These are phyloP conservation scores for Suillus luteus DNA, from an alignment of 768 basidiomycete species.

Conservation along the genomic window DNA sequence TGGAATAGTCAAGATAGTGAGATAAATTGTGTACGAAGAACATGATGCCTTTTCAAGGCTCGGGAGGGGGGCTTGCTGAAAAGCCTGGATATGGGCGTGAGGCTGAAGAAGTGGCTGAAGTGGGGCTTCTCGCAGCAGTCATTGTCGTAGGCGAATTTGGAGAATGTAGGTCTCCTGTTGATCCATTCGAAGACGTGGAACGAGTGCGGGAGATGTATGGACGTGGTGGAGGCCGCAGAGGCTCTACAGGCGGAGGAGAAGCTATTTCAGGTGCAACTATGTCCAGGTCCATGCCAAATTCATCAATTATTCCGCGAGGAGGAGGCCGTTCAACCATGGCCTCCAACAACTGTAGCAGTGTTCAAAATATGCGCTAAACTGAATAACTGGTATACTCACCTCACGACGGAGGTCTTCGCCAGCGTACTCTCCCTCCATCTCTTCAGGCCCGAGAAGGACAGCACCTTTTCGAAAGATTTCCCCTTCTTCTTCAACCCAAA, in stretches of 20 bases:
- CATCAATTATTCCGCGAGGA: constrained; percentile 68
- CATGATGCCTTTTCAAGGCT: not conserved
- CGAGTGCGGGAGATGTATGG: constrained; percentile 62
- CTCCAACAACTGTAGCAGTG: constrained; percentile 63
- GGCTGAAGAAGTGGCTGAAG: not conserved
- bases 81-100: not conserved
- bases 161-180: constrained; percentile 6
- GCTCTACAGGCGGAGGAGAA: constrained; percentile 21
- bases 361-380: not conserved
- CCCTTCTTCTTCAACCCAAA: constrained; percentile 92
- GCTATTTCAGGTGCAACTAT: constrained; percentile 12
- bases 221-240: constrained; percentile 43
- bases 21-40: constrained; percentile 1
- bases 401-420: constrained; percentile 87
- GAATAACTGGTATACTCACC: constrained; percentile 38
- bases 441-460: constrained; percentile 75
- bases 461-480: constrained; percentile 94
- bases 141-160: constrained; percentile 9
- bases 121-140: constrained; percentile 4
- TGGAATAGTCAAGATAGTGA: constrained; percentile 2
- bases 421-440: constrained; percentile 87
- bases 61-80: not conserved
- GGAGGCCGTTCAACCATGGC: constrained; percentile 87
- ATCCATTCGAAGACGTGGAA: constrained; percentile 41
- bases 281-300: constrained; percentile 47